Base-by-base conservation (phyloP, 2,329 filamentous ascomycete genomes). In the Lasiodiplodia theobromae region DNA sequence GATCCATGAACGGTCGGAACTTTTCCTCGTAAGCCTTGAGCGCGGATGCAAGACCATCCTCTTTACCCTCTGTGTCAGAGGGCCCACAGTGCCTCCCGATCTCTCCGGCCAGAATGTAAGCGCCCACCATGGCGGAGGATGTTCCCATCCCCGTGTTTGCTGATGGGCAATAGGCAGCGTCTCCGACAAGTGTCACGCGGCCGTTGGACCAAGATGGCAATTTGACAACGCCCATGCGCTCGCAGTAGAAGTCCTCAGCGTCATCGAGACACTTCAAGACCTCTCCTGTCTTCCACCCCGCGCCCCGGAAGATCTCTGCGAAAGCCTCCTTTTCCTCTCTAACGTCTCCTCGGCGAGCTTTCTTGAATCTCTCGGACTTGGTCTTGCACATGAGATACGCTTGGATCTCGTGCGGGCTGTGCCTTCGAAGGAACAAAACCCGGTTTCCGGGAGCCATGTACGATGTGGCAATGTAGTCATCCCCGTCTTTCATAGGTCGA, bases 71-170 rank as follows among this genome's bases (percentile, higher is more conserved):
- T 14, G 6, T n/a, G 37, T 14, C 40, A 34, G 14, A 28, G 21
- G 11, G 12, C n/a, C 51, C 63, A 21, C 51, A 49, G 54, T 44
- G 5, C 63, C 69, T 44, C 53, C 66, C 68, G 6, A 74, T 53
- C 65, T 74, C 73, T 4, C 72, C 73, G 12, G 73, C 72, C 28
- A 73, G 68, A 8, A 73, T 62, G 44, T 73, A 74, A 6, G 72
- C 70, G 3, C 71, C 72, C 0, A 85, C 73, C 0, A 89, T 72
- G 0, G 82, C 82, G 0, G 79, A 71, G 1, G 82, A 84, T 0
- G 85, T 87, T 0, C 87, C 86, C 77, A 85, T 82, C 0, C 87
- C 87, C 0, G 82, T 84, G 4, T 84, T 70, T 0, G 83, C 80
- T 0, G 82, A 80, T 0, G 86, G 85, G 28, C 82, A 83, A 71